phyloP scores from a whole-genome alignment of 129 eudicot species.

The sunflower (Helianthus annuus) region HanXRQr2.0-SUNRISE NC_035447.2:63131205-63131704 shows the following conservation, averaged over 20 bases:
- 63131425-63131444: slow-evolving; percentile 24
- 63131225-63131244: slow-evolving; percentile 67
- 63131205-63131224: slow-evolving; percentile 64
- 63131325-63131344: slow-evolving; percentile 46
- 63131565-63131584: slow-evolving; percentile 90
- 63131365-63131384: not conserved
- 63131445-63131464: slow-evolving; percentile 15
- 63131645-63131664: slow-evolving; percentile 2
- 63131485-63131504: slow-evolving; percentile 34
- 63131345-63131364: slow-evolving; percentile 21
- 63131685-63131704: not conserved
- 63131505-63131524: slow-evolving; percentile 42
- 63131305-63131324: slow-evolving; percentile 24
- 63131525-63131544: slow-evolving; percentile 40
- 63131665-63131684: not conserved
- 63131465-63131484: slow-evolving; percentile 35
- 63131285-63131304: slow-evolving; percentile 55
- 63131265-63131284: slow-evolving; percentile 62
- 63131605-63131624: slow-evolving; percentile 26
- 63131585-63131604: slow-evolving; percentile 57
- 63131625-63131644: slow-evolving; percentile 17
- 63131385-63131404: not conserved
- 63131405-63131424: slow-evolving; percentile 11
- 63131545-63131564: slow-evolving; percentile 64
- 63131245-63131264: slow-evolving; percentile 41